These are phyloP conservation scores for Cercis canadensis DNA, from an alignment of 306 rosid genomes.

Conservation along the genomic window DNA sequence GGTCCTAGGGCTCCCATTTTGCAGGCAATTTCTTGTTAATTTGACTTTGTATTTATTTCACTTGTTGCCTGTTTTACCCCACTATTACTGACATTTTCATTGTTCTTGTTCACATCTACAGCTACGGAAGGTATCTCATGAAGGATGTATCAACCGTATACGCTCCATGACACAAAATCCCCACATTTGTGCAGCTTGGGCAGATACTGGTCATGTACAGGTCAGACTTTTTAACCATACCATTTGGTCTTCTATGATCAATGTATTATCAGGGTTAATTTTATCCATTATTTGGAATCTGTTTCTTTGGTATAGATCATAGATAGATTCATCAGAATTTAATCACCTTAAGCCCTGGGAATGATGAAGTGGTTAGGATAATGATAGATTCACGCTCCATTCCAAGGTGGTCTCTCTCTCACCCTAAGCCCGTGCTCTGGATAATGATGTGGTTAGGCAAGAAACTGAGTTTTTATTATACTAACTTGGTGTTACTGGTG, in stretches of 20 bases:
- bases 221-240: conserved; percentile 45
- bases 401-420: no score
- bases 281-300: background rate
- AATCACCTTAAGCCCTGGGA: no score
- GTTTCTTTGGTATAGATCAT: background rate
- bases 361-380: no score
- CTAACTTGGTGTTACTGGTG: no score
- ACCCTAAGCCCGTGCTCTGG: no score
- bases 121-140: conserved; percentile 85
- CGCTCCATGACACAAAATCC: conserved; percentile 93
- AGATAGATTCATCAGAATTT: background rate
- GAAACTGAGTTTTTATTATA: no score
- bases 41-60: conserved; percentile 10
- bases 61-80: conserved; percentile 21
- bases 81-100: conserved; percentile 12
- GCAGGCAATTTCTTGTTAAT: conserved; percentile 61
- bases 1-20: conserved; percentile 56
- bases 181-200: conserved; percentile 93
- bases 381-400: no score
- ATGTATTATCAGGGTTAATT: background rate
- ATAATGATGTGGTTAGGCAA: no score
- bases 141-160: conserved; percentile 83
- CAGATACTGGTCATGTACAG: conserved; percentile 84
- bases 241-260: background rate
- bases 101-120: conserved; percentile 45